Evolutionary conservation across 129 eudicot genomes (phyloP).

Genomic region (Sambucus nigra): DNA sequence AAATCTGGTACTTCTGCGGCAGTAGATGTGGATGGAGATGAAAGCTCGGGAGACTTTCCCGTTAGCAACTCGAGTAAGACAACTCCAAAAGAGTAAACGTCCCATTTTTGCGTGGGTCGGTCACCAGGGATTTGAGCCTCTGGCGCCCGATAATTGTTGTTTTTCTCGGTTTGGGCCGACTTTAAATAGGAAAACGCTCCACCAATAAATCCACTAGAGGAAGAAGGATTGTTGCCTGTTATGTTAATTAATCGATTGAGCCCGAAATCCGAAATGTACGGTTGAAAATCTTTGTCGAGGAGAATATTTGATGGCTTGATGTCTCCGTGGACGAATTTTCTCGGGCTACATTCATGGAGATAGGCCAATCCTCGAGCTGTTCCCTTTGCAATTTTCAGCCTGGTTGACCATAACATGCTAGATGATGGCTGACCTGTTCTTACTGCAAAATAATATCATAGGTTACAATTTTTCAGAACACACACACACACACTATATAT

Average conservation of each 20-base stretch:
- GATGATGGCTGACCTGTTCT: conserved; percentile 51
- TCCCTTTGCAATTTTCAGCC: conserved; percentile 77
- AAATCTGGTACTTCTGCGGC: conserved; percentile 61
- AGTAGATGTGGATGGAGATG: conserved; percentile 71
- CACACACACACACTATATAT: too few relatives aligned
- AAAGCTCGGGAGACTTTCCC: conserved; percentile 74
- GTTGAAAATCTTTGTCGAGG: conserved; percentile 66
- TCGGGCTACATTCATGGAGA: conserved; percentile 96
- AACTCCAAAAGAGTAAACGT: conserved; percentile 91
- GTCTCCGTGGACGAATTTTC: conserved; percentile 96
- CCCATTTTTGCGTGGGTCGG: conserved; percentile 93
- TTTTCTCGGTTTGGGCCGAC: conserved; percentile 40
- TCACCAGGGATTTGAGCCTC: conserved; percentile 51
- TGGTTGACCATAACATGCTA: conserved; percentile 59
- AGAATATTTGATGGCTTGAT: conserved; percentile 90
- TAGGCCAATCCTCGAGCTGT: conserved; percentile 85
- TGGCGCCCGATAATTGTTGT: conserved; percentile 75
- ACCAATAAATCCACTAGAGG: conserved; percentile 88
- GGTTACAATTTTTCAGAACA: too few relatives aligned
- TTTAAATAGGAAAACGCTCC: conserved; percentile 81
- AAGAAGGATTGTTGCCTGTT: conserved; percentile 83
- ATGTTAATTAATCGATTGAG: conserved; percentile 67
- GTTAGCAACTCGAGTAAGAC: conserved; percentile 80
- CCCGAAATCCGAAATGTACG: conserved; percentile 84
- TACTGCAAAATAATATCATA: conserved; percentile 16